Base-by-base conservation (phyloP, 1,139 yeast species). In the Nematodospora anomalae region DNA sequence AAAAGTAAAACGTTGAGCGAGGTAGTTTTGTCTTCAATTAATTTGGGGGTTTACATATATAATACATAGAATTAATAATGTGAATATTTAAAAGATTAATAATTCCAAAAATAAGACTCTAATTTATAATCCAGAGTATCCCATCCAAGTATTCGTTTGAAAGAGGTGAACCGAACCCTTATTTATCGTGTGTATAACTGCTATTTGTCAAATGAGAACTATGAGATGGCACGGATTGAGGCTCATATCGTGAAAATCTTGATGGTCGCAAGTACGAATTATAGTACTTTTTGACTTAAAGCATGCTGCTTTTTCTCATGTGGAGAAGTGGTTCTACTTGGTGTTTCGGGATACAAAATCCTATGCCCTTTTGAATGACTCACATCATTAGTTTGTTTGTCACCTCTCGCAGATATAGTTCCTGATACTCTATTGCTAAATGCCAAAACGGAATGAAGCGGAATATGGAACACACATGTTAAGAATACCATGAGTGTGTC, bases 371-470 rank as follows among this genome's bases (percentile, higher is more conserved):
- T 6, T 15, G 8, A 6, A 8, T 18, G 7, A 18, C 8, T 18
- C 8, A 3, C 29, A 26, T 13, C 15, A 20, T 22, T 8, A 10
- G 12, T 16, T 5, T n/a, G 9, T 6, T 27, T 18, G 3, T 30
- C 30, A 23, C 11, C 14, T 4, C 7, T 20, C 12, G 16, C 21
- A 8, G 22, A 5, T 3, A 21, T 22, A 10, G n/a, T n/a, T 5
- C 10, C 26, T 4, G 37, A 22, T 2, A 15, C 18, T 2, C 49
- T 42, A 12, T 39, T 47, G 12, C 67, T 67, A 39, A 61, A 51
- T 13, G 60, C 41, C 16, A 55, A 30, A 1, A 50, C 47, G 1
- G 70, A 68, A 41, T 62, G 64, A 46, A 58, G 55, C 2, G 52
- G 40, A 7, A 55, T 39, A 28, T 43, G 53, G 8, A 55, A 30